phyloP scores from a whole-genome alignment of 2,329 filamentous ascomycete species.

The Paecilomyces sp. region DNA sequence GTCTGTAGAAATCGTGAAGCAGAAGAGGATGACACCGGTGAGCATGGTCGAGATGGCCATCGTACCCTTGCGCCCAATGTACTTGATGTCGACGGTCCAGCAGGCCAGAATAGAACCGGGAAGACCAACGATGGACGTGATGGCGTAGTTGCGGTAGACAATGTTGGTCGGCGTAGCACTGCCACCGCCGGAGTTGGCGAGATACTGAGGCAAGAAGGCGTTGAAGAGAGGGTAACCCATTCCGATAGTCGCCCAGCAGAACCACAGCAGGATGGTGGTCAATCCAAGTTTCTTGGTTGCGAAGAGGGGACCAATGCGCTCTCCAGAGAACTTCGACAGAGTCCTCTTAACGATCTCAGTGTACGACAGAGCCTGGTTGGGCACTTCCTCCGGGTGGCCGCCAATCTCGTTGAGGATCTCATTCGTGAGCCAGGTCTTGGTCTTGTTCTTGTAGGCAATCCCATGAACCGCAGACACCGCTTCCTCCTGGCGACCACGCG shows the following conservation, averaged over 20 bases:
- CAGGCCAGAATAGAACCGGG: constrained; percentile 70
- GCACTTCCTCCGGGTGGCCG: constrained; percentile 38
- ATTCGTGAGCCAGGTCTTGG: constrained; percentile 68
- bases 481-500: constrained; percentile 66
- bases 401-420: constrained; percentile 55
- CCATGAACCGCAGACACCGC: constrained; percentile 74
- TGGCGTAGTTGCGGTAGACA: constrained; percentile 72
- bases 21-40: constrained; percentile 48
- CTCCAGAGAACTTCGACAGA: constrained; percentile 58
- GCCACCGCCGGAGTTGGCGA: constrained; percentile 50
- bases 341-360: constrained; percentile 51
- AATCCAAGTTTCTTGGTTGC: constrained; percentile 39
- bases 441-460: constrained; percentile 63
- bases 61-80: constrained; percentile 50
- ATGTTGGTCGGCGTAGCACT: constrained; percentile 31
- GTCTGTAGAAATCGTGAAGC: constrained; percentile 46
- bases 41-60: constrained; percentile 47
- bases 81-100: constrained; percentile 65
- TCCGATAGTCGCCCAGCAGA: constrained; percentile 74
- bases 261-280: constrained; percentile 57
- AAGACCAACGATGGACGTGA: constrained; percentile 69
- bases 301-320: constrained; percentile 61
- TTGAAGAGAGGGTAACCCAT: constrained; percentile 88
- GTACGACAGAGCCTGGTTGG: constrained; percentile 34
- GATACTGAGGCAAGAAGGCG: constrained; percentile 81